Evolutionary conservation across 2,329 filamentous ascomycete species (phyloP).

Genomic region (Xylariaceae sp.): DNA sequence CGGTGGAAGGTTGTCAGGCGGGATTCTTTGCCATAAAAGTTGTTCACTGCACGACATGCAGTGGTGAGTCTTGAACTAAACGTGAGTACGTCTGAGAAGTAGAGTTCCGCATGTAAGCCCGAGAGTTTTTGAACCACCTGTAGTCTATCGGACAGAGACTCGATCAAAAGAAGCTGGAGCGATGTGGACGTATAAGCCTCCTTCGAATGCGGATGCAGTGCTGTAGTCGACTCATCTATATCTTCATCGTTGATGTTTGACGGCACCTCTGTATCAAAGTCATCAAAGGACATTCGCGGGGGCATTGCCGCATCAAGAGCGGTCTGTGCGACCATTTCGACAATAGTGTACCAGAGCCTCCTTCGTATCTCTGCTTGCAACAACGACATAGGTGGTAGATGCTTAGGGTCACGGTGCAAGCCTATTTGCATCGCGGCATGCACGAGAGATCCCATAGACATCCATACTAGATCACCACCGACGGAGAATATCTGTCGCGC

Average conservation of each 20-base stretch:
- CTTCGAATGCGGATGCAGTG: conserved; percentile 21
- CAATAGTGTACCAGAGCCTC: conserved; percentile 41
- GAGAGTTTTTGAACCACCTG: conserved; percentile 34
- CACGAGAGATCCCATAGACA: conserved; percentile 38
- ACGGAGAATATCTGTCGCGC: conserved; percentile 40
- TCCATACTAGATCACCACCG: conserved; percentile 40
- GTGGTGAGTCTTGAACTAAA: conserved; percentile 33
- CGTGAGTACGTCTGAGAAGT: conserved; percentile 33
- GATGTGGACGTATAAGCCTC: conserved; percentile 32
- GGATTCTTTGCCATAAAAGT: conserved; percentile 18
- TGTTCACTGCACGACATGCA: conserved; percentile 20
- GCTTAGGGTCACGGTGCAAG: conserved; percentile 40
- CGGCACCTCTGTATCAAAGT: conserved; percentile 39
- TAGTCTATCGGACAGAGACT: conserved; percentile 35
- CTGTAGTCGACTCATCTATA: conserved; percentile 22
- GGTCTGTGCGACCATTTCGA: conserved; percentile 38
- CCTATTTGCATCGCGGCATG: conserved; percentile 44
- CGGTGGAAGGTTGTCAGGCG: conserved; percentile 37
- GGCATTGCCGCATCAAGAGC: conserved; percentile 38
- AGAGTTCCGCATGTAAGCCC: conserved; percentile 29
- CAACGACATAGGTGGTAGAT: conserved; percentile 33
- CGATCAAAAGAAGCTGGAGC: conserved; percentile 34
- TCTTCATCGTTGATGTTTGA: conserved; percentile 35
- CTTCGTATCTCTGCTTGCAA: conserved; percentile 38
- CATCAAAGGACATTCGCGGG: conserved; percentile 35